Base-by-base conservation (phyloP, 768 basidiomycete genomes). In the Dictyophora rubrovolvata region DNA sequence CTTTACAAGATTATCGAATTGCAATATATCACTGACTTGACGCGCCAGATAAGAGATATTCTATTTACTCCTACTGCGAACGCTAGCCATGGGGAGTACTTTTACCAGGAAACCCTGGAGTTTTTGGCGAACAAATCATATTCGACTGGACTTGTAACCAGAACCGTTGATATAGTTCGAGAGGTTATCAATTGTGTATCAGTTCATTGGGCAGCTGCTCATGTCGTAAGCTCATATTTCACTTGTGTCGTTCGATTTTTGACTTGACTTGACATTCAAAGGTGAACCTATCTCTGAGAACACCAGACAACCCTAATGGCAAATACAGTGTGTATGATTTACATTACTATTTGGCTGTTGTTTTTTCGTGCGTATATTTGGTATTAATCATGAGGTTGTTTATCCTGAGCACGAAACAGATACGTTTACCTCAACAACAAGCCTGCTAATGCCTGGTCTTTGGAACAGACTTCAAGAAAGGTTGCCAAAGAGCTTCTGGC, bases 381-480 rank as follows among this genome's bases (percentile, higher is more conserved):
- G 48, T 28, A 48, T 35, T 36, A 1, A 18, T 11, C 10, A 20
- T 51, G 34, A 50, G 22, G 20, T 17, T 36, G 49, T 20, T 4
- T 33, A 54, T 50, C 17, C 36, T 49, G n/a, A 59, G n/a, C 56
- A 17, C 34, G 14, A 1, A 12, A 4, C 63, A 90, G 88, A 48
- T 89, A 80, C 68, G 72, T 92, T 60, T 93, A 91, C 80, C 77
- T 90, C 35, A 82, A 89, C 54, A 73, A 82, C 21, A 85, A 86
- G 54, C 67, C 79, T 1, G 74, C 79, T 1, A 81, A 82, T 63
- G 70, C 82, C 20, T 79, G 84, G 78, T 74, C 78, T 21, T 65
- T 83, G 21, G 75, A 79, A 61, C 70, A 74, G 50, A 79, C 76
- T 58, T 79, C 80, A 8, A 76, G 77, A 55, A 71, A 68, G 1